These are phyloP conservation scores for Wallemia hederae DNA, from an alignment of 1,284 basidiomycete species.

Conservation along the genomic window DNA sequence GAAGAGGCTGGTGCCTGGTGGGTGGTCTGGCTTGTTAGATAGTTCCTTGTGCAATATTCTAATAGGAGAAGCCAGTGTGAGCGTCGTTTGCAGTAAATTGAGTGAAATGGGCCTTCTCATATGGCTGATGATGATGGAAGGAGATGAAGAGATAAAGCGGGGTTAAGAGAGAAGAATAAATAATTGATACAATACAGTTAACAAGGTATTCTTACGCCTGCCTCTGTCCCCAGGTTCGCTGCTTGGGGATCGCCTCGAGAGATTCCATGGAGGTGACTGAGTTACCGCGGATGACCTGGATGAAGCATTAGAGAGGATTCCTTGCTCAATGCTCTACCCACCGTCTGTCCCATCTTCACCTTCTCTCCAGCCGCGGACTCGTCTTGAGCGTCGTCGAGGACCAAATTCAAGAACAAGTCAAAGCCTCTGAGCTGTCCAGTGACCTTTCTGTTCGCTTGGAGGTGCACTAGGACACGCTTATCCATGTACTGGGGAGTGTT, in stretches of 20 bases:
- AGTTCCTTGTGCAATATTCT: not conserved
- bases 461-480: constrained; percentile 76
- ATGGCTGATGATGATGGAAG: not conserved
- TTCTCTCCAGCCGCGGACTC: constrained; percentile 71
- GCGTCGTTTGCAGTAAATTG: not conserved
- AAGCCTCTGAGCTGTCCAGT: constrained; percentile 87
- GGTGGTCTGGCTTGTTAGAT: not conserved
- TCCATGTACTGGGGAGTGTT: constrained; percentile 58
- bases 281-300: constrained; percentile 72
- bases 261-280: constrained; percentile 77
- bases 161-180: not conserved
- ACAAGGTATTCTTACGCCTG: not conserved
- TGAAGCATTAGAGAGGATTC: constrained; percentile 4
- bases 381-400: constrained; percentile 82
- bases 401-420: constrained; percentile 94
- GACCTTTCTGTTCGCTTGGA: constrained; percentile 87
- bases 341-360: constrained; percentile 62
- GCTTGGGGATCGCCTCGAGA: constrained; percentile 12
- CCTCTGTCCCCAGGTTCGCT: not conserved
- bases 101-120: not conserved
- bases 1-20: not conserved
- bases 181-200: not conserved
- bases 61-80: not conserved
- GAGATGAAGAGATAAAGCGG: not conserved
- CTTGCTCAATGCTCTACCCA: constrained; percentile 20